phyloP scores from a whole-genome alignment of 2,329 filamentous ascomycete species.

The Aureobasidium zeae region DNA sequence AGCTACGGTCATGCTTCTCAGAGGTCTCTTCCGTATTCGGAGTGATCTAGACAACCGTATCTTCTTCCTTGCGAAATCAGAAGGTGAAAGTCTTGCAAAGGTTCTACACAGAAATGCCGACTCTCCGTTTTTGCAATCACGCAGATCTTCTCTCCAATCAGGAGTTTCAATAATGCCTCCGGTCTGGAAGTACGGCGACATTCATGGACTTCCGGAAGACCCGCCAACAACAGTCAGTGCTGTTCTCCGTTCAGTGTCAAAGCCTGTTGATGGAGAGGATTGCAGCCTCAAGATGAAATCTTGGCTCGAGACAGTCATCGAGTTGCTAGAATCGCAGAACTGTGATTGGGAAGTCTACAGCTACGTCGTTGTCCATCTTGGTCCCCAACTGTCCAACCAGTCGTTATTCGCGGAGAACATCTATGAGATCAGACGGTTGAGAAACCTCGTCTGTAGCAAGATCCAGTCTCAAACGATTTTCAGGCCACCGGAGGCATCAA shows the following conservation, averaged over 20 bases:
- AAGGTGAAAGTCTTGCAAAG: constrained; percentile 63
- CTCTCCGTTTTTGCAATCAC: constrained; percentile 4
- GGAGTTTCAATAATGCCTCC: constrained; percentile 23
- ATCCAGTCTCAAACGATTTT: constrained; percentile 67
- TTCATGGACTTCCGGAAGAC: constrained; percentile 45
- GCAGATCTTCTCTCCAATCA: constrained; percentile 14
- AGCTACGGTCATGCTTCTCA: constrained; percentile 23
- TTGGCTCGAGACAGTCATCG: constrained; percentile 18
- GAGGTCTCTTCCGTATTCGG: constrained; percentile 62
- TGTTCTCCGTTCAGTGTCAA: constrained; percentile 38
- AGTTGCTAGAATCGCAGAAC: constrained; percentile 15
- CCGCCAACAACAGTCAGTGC: constrained; percentile 41
- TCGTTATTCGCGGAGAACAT: constrained; percentile 69
- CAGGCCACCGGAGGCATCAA: constrained; percentile 69
- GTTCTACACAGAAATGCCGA: constrained; percentile 38
- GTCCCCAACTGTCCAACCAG: constrained; percentile 82
- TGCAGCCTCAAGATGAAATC: constrained; percentile 14
- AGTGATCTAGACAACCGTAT: constrained; percentile 73
- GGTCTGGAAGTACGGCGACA: constrained; percentile 50
- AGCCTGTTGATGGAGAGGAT: constrained; percentile 4
- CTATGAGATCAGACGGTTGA: constrained; percentile 64
- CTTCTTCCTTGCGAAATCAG: constrained; percentile 59
- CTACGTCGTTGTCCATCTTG: constrained; percentile 76
- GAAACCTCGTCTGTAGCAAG: constrained; percentile 71
- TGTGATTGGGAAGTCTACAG: constrained; percentile 76